Evolutionary conservation across 768 basidiomycete genomes (phyloP).

Genomic region (Dendrothele bispora): DNA sequence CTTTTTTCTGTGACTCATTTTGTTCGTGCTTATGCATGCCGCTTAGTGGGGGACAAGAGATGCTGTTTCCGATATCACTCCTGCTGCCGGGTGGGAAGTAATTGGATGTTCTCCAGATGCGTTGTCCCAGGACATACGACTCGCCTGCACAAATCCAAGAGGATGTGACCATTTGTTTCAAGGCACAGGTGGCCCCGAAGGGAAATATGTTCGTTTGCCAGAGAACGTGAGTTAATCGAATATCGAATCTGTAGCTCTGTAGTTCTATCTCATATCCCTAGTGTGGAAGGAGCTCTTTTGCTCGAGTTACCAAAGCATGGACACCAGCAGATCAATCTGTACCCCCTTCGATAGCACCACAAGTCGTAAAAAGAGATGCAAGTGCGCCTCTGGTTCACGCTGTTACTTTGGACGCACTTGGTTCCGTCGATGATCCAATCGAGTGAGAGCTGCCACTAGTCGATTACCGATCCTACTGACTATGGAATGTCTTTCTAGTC

Average conservation of each 20-base stretch:
- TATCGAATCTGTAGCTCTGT: background rate
- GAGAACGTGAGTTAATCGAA: conserved; percentile 42
- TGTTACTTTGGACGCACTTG: conserved; percentile 40
- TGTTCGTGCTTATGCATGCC: background rate
- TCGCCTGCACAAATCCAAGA: conserved; percentile 40
- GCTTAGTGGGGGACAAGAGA: conserved; percentile 38
- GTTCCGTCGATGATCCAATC: conserved; percentile 23
- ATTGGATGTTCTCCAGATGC: conserved; percentile 42
- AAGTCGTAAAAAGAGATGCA: conserved; percentile 33
- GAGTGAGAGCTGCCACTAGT: too few relatives aligned
- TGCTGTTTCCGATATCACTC: conserved; percentile 43
- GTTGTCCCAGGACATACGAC: conserved; percentile 44
- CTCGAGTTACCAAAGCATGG: conserved; percentile 40
- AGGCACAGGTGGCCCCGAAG: conserved; percentile 38
- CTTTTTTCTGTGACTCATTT: background rate
- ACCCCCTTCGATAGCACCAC: conserved; percentile 27
- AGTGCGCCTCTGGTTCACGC: conserved; percentile 35
- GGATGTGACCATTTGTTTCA: conserved; percentile 41
- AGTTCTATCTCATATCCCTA: conserved; percentile 10
- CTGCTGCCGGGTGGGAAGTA: conserved; percentile 54
- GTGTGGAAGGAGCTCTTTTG: conserved; percentile 42
- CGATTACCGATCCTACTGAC: too few relatives aligned
- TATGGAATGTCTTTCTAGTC: background rate
- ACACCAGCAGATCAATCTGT: conserved; percentile 43
- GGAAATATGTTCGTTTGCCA: conserved; percentile 53